Conservation (phyloP, 2,329 filamentous ascomycete genomes). For the Diaporthe longicolla region DNA sequence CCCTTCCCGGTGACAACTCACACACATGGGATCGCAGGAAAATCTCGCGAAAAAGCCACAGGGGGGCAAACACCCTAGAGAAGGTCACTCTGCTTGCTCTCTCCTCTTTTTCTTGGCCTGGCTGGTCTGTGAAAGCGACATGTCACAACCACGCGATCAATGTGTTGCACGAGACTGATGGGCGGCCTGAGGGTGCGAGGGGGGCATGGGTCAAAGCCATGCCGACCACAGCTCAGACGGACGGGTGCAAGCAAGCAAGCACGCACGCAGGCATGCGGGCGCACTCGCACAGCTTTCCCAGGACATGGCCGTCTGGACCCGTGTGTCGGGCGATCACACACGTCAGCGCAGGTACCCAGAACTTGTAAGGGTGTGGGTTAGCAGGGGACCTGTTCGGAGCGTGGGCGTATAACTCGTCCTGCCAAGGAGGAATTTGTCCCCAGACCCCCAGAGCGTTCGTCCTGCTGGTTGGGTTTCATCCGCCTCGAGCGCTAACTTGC, state of each 20-base stretch:
- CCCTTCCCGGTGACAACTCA: slow-evolving; percentile 11
- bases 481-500: slow-evolving; percentile 3
- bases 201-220: not conserved
- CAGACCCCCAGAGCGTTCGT: slow-evolving; percentile 16
- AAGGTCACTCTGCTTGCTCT: not conserved
- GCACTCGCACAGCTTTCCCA: slow-evolving; percentile 8
- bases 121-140: not conserved
- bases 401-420: slow-evolving; percentile 22
- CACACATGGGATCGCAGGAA: slow-evolving; percentile 8
- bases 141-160: slow-evolving; percentile 29
- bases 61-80: not conserved
- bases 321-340: slow-evolving; percentile 32
- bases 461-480: slow-evolving; percentile 28
- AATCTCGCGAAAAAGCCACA: slow-evolving; percentile 5
- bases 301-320: slow-evolving; percentile 9
- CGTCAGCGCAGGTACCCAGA: slow-evolving; percentile 32
- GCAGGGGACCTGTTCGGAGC: slow-evolving; percentile 29
- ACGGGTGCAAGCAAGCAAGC: slow-evolving; percentile 28
- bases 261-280: slow-evolving; percentile 20
- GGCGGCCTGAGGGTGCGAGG: not conserved
- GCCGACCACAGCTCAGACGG: slow-evolving; percentile 6
- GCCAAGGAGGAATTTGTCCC: not conserved
- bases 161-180: slow-evolving; percentile 18
- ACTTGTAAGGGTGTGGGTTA: slow-evolving; percentile 23
- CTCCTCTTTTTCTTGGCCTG: slow-evolving; percentile 1